Evolutionary conservation across 306 rosid genomes (phyloP), one percentile per base, ranked within the genome.

Genomic region (Betula pendula): DNA sequence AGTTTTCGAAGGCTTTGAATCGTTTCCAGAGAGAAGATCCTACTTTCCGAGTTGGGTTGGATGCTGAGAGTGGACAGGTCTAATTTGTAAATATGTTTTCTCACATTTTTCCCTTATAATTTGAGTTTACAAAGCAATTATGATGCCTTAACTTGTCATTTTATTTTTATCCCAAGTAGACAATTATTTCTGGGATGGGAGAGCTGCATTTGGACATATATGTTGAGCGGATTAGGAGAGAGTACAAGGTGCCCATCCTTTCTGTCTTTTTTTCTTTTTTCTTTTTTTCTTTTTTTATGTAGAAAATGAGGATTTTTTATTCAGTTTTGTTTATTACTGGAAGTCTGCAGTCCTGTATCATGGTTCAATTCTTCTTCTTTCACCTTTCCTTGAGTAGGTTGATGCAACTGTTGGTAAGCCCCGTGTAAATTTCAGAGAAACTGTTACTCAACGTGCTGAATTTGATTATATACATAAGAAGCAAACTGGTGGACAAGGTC

Each of bases 131-230:
- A 77, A 55, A 67, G 42, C 43, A 48, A 31, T 29, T 25, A 33
- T 72, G 42, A 12, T 83, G 67, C 79, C 25, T 70, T 73, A 40
- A 40, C 52, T 15, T 81, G 80, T 33, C 62, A 68, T 55, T 75
- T 33, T 31, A 77, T 48, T 71, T 44, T 60, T 53, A 42, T 70
- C 77, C 77, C 82, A 58, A 74, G 44, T 75, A 95, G 99, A 95
- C 99, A 19, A 95, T 95, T 82, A 95, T 95, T 78, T 95, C 99
- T 42, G 97, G 97, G 79, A 95, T 95, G 99, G 99, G 99, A 73
- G 99, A 95, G 84, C 85, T 95, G 83, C 99, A 95, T 86, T 89
- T 95, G 84, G 99, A 95, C 77, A 85, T 95, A 75, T 95, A 95
- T 72, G 97, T 95, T 74, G 99, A 95, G 81, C 97, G 99, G 80